phyloP scores from a whole-genome alignment of 768 basidiomycete species.

The Cyclocybe aegerita region DNA sequence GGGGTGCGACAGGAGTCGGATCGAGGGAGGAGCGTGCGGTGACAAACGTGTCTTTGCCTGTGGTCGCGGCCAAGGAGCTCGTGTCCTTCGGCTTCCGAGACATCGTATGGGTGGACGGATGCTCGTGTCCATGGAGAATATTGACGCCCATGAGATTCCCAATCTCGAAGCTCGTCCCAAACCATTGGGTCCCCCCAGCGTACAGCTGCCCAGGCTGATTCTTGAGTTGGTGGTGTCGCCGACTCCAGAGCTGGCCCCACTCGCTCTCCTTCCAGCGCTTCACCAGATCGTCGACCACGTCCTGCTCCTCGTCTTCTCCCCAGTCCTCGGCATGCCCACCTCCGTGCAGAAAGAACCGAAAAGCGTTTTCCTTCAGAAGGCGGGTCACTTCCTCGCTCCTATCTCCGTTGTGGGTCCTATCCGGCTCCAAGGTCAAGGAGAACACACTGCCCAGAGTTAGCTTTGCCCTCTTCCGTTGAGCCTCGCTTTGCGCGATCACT shows the following conservation, averaged over 20 bases:
- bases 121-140: slow-evolving; percentile 41
- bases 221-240: slow-evolving; percentile 30
- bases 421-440: slow-evolving; percentile 17
- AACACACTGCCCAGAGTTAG: slow-evolving; percentile 21
- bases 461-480: slow-evolving; percentile 28
- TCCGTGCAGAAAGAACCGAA: slow-evolving; percentile 58
- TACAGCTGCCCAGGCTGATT: slow-evolving; percentile 17
- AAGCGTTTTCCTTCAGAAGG: slow-evolving; percentile 60
- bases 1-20: not conserved
- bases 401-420: slow-evolving; percentile 25
- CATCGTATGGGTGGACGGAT: slow-evolving; percentile 10
- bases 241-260: slow-evolving; percentile 52
- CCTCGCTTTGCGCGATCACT: slow-evolving; percentile 42
- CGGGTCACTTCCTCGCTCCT: slow-evolving; percentile 40
- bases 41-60: slow-evolving; percentile 21
- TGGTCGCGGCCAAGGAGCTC: not conserved
- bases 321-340: slow-evolving; percentile 71
- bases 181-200: slow-evolving; percentile 43
- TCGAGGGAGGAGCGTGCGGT: slow-evolving; percentile 21
- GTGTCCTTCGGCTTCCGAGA: not conserved
- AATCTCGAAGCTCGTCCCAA: slow-evolving; percentile 76
- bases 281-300: slow-evolving; percentile 55
- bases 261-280: slow-evolving; percentile 64
- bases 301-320: slow-evolving; percentile 53
- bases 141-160: slow-evolving; percentile 75